Evolutionary conservation across 1,139 yeast genomes (phyloP).

Genomic region (Blastobotrys buckinghamii): DNA sequence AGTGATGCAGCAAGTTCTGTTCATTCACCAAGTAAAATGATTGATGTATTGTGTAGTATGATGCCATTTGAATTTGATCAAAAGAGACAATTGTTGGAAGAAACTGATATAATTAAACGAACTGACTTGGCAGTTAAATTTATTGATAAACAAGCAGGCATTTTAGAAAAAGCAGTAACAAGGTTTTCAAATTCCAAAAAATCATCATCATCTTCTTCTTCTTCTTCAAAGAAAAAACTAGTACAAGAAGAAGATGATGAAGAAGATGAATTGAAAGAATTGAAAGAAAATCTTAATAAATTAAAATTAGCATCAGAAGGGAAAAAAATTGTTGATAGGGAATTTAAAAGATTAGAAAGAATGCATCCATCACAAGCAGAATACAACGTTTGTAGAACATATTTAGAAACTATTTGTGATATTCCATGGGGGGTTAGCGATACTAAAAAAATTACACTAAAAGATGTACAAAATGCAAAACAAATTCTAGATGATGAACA

Average conservation of each 20-base stretch:
- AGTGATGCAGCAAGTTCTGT: constrained; percentile 18
- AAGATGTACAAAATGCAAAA: constrained; percentile 53
- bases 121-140: constrained; percentile 24
- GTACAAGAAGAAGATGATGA: constrained; percentile 28
- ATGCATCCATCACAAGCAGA: constrained; percentile 67
- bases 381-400: constrained; percentile 65
- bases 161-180: constrained; percentile 13
- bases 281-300: constrained; percentile 26
- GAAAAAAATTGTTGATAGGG: constrained; percentile 51
- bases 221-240: constrained; percentile 16
- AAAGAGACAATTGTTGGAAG: constrained; percentile 29
- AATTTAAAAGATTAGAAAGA: constrained; percentile 54
- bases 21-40: constrained; percentile 30
- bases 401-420: constrained; percentile 64
- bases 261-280: constrained; percentile 30
- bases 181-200: constrained; percentile 1
- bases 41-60: constrained; percentile 34
- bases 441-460: constrained; percentile 28
- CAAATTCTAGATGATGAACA: constrained; percentile 70
- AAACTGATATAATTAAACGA: constrained; percentile 26
- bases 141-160: constrained; percentile 18
- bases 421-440: constrained; percentile 41
- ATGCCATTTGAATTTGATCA: constrained; percentile 32
- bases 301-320: constrained; percentile 33
- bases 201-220: too few relatives aligned